Evolutionary conservation across 768 basidiomycete genomes (phyloP).

Genomic region (Naematelia aurantialba): DNA sequence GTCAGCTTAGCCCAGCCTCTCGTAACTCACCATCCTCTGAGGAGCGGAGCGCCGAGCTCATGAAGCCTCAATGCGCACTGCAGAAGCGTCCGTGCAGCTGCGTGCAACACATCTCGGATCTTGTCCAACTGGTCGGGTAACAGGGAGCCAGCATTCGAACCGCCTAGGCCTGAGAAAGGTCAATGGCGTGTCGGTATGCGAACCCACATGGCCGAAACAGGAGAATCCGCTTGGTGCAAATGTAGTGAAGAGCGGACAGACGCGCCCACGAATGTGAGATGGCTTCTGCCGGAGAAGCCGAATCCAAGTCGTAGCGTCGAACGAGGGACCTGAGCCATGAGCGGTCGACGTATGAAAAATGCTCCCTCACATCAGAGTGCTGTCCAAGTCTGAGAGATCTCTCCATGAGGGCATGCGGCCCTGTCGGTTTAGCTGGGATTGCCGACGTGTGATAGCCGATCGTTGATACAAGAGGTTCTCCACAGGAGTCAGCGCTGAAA

Average conservation of each 20-base stretch:
- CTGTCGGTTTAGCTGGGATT: not conserved
- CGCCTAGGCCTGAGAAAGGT: not conserved
- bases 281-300: not conserved
- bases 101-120: not conserved
- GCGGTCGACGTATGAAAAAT: not conserved
- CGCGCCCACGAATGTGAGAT: not conserved
- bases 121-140: not conserved
- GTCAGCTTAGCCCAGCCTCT: not conserved
- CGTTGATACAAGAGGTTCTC: not conserved
- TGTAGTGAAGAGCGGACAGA: not conserved
- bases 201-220: slow-evolving; percentile 1
- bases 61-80: slow-evolving; percentile 1
- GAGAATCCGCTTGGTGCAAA: slow-evolving; percentile 2
- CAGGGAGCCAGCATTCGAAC: not conserved
- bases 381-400: not conserved
- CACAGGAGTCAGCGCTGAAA: not conserved
- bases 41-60: not conserved
- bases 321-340: not conserved
- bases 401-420: not conserved
- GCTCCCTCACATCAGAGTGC: not conserved
- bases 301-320: slow-evolving; percentile 1
- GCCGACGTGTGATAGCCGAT: not conserved
- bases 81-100: not conserved
- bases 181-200: not conserved
- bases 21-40: not conserved